A percentile compares a stretch with the other conserved stretches of the same genome.
Conservation (phyloP, 768 basidiomycete species). For the Boletus huronensis region DNA sequence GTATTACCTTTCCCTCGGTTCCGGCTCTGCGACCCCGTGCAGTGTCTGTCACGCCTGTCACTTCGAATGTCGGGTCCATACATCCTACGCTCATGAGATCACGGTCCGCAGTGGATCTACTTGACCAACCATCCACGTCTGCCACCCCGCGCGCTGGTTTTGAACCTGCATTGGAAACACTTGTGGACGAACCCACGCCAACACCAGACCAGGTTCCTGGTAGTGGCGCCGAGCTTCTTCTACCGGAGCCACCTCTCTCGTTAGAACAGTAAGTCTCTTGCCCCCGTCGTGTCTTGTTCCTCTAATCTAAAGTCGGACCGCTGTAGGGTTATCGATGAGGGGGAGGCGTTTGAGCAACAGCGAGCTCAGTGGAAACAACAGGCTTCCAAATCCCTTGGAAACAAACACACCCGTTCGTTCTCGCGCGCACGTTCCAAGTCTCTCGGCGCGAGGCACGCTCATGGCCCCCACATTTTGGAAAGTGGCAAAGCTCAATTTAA, state of each 20-base stretch:
- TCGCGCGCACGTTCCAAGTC: slow-evolving; percentile 52
- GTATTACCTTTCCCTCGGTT: slow-evolving; percentile 9
- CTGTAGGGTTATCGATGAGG: slow-evolving; percentile 64
- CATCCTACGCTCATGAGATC: slow-evolving; percentile 16
- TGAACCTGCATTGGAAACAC: slow-evolving; percentile 20
- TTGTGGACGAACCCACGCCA: slow-evolving; percentile 12
- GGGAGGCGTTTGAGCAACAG: slow-evolving; percentile 55
- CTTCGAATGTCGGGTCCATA: background rate
- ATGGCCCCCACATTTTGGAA: slow-evolving; percentile 18
- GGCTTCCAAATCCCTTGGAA: slow-evolving; percentile 61
- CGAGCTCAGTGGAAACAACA: slow-evolving; percentile 65
- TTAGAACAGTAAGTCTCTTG: slow-evolving; percentile 39
- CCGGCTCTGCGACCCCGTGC: slow-evolving; percentile 21
- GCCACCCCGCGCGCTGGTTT: slow-evolving; percentile 1
- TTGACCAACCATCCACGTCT: slow-evolving; percentile 5
- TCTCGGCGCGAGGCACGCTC: slow-evolving; percentile 21
- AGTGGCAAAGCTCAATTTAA: slow-evolving; percentile 19
- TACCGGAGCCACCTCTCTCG: slow-evolving; percentile 59
- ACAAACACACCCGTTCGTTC: slow-evolving; percentile 56
- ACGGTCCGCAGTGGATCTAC: slow-evolving; percentile 21
- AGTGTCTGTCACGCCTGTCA: slow-evolving; percentile 8
- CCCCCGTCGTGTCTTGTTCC: background rate
- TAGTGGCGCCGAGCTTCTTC: slow-evolving; percentile 47
- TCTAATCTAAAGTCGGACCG: background rate
- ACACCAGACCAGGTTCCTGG: background rate